Evolutionary conservation across 2,329 filamentous ascomycete species (phyloP).

Genomic region (Coniochaeta sp.): DNA sequence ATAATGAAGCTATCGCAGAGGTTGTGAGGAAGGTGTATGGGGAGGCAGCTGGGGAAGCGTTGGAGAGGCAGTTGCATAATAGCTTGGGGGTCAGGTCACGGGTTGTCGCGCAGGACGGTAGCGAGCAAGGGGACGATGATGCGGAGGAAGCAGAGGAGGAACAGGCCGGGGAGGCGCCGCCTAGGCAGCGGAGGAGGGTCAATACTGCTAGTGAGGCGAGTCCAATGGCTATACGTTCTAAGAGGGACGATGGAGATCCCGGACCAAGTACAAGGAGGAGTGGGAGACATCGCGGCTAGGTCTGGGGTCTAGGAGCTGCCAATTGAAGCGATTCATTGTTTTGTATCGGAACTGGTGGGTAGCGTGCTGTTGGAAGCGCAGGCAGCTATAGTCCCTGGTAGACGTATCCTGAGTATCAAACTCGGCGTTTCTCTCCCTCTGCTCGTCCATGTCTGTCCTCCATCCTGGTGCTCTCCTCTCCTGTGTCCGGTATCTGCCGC

Average conservation of each 20-base stretch:
- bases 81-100: conserved; percentile 48
- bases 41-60: conserved; percentile 36
- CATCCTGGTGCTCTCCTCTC: no score
- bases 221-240: conserved; percentile 7
- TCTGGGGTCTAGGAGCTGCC: neutral
- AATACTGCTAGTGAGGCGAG: neutral
- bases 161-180: conserved; percentile 9
- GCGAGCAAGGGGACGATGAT: neutral
- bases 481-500: no score
- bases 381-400: no score
- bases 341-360: neutral
- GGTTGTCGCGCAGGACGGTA: conserved; percentile 8
- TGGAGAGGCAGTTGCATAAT: conserved; percentile 51
- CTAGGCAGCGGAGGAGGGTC: neutral
- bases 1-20: conserved; percentile 64
- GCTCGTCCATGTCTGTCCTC: no score
- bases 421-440: no score
- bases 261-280: conserved; percentile 9
- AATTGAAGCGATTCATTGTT: neutral
- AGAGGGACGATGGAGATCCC: conserved; percentile 8
- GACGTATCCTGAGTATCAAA: no score
- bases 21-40: conserved; percentile 58
- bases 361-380: no score
- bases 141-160: conserved; percentile 13
- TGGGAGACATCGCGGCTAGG: neutral